These are phyloP conservation scores for Colletotrichum sp. DNA, from an alignment of 2,329 filamentous ascomycete species.

Conservation along the genomic window DNA sequence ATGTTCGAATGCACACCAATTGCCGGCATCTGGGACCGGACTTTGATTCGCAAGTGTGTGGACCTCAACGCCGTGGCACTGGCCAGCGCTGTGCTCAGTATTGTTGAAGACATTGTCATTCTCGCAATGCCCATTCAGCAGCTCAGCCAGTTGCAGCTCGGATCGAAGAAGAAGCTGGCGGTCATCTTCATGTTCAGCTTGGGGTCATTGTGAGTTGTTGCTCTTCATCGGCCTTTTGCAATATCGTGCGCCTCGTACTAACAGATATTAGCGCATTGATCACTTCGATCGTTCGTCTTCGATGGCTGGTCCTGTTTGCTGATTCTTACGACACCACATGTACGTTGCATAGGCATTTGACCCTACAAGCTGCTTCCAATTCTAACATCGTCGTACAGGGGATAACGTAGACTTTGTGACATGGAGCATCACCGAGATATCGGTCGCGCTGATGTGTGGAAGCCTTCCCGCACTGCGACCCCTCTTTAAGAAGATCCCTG, in stretches of 20 bases:
- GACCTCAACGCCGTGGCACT: slow-evolving; percentile 9
- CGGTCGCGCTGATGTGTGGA: slow-evolving; percentile 42
- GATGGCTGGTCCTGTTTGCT: slow-evolving; percentile 10
- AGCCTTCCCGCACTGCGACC: slow-evolving; percentile 47
- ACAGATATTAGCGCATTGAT: slow-evolving; percentile 19
- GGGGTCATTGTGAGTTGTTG: slow-evolving; percentile 19
- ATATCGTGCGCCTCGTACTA: fast-evolving
- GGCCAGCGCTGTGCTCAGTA: slow-evolving; percentile 16
- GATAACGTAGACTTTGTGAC: slow-evolving; percentile 31
- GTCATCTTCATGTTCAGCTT: slow-evolving; percentile 20
- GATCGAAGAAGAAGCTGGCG: slow-evolving; percentile 13
- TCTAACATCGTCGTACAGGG: slow-evolving; percentile 13
- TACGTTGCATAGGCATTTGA: background rate
- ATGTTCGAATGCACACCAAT: slow-evolving; percentile 23
- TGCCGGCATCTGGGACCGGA: slow-evolving; percentile 17
- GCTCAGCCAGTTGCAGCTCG: slow-evolving; percentile 12
- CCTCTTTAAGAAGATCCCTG: slow-evolving; percentile 25
- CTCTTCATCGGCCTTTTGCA: background rate
- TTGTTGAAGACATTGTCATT: slow-evolving; percentile 20
- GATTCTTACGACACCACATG: slow-evolving; percentile 7
- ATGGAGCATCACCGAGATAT: slow-evolving; percentile 34
- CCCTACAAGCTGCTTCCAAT: background rate
- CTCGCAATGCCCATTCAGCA: slow-evolving; percentile 18
- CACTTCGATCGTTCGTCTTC: slow-evolving; percentile 18
- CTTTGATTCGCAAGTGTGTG: slow-evolving; percentile 10